Evolutionary conservation across 805 yeast species (phyloP), one percentile per base, ranked within the genome.

Genomic region (Suhomyces sp.): DNA sequence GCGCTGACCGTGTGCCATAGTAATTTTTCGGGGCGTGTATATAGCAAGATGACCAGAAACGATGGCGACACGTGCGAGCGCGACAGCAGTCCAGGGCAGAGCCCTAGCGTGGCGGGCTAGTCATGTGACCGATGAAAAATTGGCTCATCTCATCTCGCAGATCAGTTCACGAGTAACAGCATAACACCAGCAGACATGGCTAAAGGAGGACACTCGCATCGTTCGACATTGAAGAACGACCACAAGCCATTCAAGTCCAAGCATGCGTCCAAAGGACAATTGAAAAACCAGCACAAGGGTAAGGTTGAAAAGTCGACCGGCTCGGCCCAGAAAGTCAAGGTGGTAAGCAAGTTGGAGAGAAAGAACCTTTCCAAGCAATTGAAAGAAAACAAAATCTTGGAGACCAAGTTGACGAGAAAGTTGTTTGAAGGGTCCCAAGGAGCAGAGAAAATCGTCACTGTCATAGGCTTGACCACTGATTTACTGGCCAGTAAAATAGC

Each of bases 241-340:
- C 96, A 93, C 64, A 94, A 94, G 73, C 81, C 92, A 8, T 96
- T 90, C 79, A 96, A 94, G 68, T 83, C 96, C 2, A 88, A 86
- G 66, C 99, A 94, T 76, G 82, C 97, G 19, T 83, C 96, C 12
- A 94, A 94, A 66, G 88, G 97, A 55, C 83, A 91, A 35, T 70
- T 93, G 63, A 96, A 91, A 66, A 88, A 90, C 58, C 77, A 83
- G 54, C 76, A 76, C 62, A 92, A 88, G 65, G 98, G 98, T 55
- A 92, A 90, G 68, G 89, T 93, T 35, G 98, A 92, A 65, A 88
- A 86, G 62, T 72, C 81, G 2, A 58, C 70, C 31, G 57, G 67
- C 22, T 66, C 65, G 12, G 54, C 61, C 31, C 49, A 60, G 19
- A 76, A 74, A 55, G 63, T 74, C 26, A 75, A 74, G 56, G 68